phyloP scores from a whole-genome alignment of 768 basidiomycete genomes.

The Psilocybe cyanescens region DNA sequence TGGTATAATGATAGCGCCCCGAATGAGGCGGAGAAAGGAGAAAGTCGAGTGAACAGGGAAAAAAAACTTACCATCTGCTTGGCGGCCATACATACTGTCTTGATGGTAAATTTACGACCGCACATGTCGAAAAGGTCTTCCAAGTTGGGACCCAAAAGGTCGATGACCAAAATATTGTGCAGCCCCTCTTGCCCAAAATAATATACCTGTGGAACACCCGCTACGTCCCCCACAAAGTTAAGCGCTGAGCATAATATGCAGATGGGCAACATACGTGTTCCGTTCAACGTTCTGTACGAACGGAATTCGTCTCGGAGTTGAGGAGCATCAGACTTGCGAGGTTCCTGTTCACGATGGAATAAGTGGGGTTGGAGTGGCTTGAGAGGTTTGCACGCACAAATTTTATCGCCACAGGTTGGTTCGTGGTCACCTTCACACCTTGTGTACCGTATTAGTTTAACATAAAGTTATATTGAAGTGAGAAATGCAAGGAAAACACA shows the following conservation, averaged over 20 bases:
- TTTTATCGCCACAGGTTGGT: slow-evolving; percentile 93
- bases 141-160: slow-evolving; percentile 95
- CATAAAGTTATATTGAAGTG: neutral
- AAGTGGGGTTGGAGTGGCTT: slow-evolving; percentile 4
- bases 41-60: neutral
- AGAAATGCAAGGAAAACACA: neutral
- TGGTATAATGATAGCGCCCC: neutral
- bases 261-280: slow-evolving; percentile 67
- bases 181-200: slow-evolving; percentile 99
- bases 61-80: slow-evolving; percentile 88
- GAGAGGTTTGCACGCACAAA: slow-evolving; percentile 62
- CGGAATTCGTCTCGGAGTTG: slow-evolving; percentile 97
- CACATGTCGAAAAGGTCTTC: slow-evolving; percentile 99
- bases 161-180: slow-evolving; percentile 94
- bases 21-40: neutral
- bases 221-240: slow-evolving; percentile 42
- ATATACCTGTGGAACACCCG: slow-evolving; percentile 96
- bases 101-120: slow-evolving; percentile 95
- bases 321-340: slow-evolving; percentile 96
- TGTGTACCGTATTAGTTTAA: slow-evolving; percentile 1
- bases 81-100: slow-evolving; percentile 99
- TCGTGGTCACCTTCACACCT: slow-evolving; percentile 50
- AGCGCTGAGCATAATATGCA: slow-evolving; percentile 11
- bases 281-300: slow-evolving; percentile 93
- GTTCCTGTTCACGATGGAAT: slow-evolving; percentile 59